A percentile compares a stretch with the other conserved stretches of the same genome.
phyloP scores from a whole-genome alignment of 257 asterid species.

The Solanum piurae region DNA sequence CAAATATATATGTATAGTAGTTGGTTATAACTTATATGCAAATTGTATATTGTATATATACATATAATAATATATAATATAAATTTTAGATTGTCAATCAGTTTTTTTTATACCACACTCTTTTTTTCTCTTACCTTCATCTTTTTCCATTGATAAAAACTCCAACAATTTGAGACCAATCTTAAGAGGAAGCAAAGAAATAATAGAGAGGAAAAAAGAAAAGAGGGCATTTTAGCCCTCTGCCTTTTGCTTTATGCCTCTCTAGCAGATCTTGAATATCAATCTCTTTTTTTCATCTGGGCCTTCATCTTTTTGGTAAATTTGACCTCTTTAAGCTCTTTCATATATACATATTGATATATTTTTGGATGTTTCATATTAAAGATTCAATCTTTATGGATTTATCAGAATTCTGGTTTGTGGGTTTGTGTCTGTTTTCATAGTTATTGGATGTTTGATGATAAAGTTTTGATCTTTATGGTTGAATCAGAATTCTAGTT shows the following conservation, averaged over 20 bases:
- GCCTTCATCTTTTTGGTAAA: conserved; percentile 18
- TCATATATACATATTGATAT: neutral
- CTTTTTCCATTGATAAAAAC: conserved; percentile 15
- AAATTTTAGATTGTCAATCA: neutral
- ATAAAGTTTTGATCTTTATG: neutral
- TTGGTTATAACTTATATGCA: neutral
- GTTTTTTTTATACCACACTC: neutral
- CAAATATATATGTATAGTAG: neutral
- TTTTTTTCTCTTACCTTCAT: conserved; percentile 13
- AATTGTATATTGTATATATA: neutral
- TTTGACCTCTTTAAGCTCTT: neutral
- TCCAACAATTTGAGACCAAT: conserved; percentile 11
- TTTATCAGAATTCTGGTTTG: neutral
- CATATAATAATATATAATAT: neutral
- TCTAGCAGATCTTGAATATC: conserved; percentile 45
- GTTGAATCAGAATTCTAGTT: neutral
- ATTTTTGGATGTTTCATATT: neutral
- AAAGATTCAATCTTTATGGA: neutral
- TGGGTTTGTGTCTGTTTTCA: neutral
- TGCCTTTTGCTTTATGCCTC: conserved; percentile 30
- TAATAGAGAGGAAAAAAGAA: conserved; percentile 16
- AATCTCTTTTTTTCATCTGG: conserved; percentile 13
- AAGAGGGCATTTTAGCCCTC: conserved; percentile 46
- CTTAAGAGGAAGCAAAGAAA: conserved; percentile 23
- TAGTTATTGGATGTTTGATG: neutral